These are phyloP conservation scores for Neltuma alba DNA, from an alignment of 306 rosid genomes.

Conservation along the genomic window DNA sequence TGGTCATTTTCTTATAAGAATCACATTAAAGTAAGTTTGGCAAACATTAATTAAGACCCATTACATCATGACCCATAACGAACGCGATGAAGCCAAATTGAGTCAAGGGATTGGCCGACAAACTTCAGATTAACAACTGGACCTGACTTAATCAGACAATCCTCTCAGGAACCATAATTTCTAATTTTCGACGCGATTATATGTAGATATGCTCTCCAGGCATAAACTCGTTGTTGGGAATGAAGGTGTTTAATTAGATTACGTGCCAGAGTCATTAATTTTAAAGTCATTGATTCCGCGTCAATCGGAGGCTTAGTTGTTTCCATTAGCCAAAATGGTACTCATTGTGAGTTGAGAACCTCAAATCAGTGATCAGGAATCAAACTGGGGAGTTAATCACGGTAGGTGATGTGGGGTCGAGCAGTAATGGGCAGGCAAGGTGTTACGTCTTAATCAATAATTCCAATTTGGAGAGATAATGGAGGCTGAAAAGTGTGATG, in stretches of 20 bases:
- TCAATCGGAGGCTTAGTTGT: slow-evolving; percentile 25
- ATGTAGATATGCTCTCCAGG: slow-evolving; percentile 42
- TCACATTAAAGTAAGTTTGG: background rate
- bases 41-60: background rate
- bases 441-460: slow-evolving; percentile 65
- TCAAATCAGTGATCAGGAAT: background rate
- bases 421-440: slow-evolving; percentile 45
- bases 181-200: background rate
- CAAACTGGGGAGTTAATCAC: slow-evolving; percentile 45
- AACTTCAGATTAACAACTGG: slow-evolving; percentile 36
- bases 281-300: background rate
- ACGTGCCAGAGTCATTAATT: background rate
- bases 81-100: slow-evolving; percentile 36
- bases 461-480: slow-evolving; percentile 38
- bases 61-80: slow-evolving; percentile 36
- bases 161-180: slow-evolving; percentile 1
- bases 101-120: slow-evolving; percentile 57
- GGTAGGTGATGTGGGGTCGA: slow-evolving; percentile 70
- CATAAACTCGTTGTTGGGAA: slow-evolving; percentile 48
- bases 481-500: slow-evolving; percentile 24
- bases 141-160: slow-evolving; percentile 31
- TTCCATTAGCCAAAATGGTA: background rate
- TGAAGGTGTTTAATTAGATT: background rate
- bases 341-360: slow-evolving; percentile 27
- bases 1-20: background rate